Base-by-base conservation (phyloP, 306 rosid species). In the Trichosanthes cucumerina region DNA sequence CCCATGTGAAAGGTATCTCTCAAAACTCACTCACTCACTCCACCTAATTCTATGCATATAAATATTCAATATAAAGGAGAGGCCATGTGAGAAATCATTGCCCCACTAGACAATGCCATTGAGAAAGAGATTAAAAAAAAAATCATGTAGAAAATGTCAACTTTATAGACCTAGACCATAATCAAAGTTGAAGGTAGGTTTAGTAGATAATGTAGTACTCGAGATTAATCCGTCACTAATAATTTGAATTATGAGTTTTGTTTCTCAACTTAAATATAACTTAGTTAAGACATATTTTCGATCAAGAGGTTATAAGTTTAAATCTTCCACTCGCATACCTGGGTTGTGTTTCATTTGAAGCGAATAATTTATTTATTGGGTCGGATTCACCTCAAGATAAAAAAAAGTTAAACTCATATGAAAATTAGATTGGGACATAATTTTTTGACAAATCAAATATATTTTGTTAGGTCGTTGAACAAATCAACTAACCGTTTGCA, bases 1-100 rank as follows among this genome's bases (percentile, higher is more conserved):
- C 86, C 90, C 98, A 93, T 88, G 98, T 91, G 96, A 89, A 84
- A 81, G 38, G 80, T 85, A 90, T 85, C 86, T 76, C 88, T 79
- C 79, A 34, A 77, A 28, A 77, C 57, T 43, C 47, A 43, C 80
- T 43, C 47, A 43, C 80, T 68, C 88, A 82, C 77, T 76, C 84
- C 73, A 71, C 79, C 81, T 33, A 69, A 69, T 69, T 69, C n/a
- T 15, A 41, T 43, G n/a, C 31, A 39, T 71, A 49, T 31, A 52
- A 19, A 76, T 69, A 72, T 75, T 75, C 58, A 84, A 75, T 82
- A 82, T 83, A 84, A 84, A 88, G 82, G 82, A 82, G 82, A 38
- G 28, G 56, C 91, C 96, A 90, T 88, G 93, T 91, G 92, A 83
- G 26, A 85, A 89, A 80, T 87, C 85, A 90, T 86, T 85, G 90